These are phyloP conservation scores for Komagataella mondaviorum DNA, from an alignment of 805 yeast genomes.

Conservation along the genomic window DNA sequence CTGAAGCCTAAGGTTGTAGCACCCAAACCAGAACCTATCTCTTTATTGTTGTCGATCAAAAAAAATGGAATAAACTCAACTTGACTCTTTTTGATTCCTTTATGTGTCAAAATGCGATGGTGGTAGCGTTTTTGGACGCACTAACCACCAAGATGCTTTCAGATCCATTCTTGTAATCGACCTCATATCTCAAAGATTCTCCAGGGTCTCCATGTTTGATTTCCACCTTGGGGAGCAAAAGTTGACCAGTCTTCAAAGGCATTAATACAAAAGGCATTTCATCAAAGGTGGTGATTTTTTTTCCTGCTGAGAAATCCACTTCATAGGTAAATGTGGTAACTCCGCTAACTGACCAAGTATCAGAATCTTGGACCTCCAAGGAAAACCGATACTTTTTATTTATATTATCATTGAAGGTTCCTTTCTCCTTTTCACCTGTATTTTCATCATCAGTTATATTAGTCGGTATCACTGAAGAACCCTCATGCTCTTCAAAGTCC, in stretches of 20 bases:
- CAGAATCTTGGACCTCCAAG: constrained; percentile 21
- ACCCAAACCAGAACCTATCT: constrained; percentile 53
- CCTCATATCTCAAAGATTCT: constrained; percentile 32
- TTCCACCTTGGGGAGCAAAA: constrained; percentile 51
- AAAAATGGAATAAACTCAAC: neutral
- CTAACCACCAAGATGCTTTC: constrained; percentile 53
- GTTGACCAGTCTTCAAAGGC: constrained; percentile 67
- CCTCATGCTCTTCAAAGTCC: neutral
- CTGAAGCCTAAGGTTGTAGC: constrained; percentile 54
- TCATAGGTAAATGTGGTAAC: constrained; percentile 38
- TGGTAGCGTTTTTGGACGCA: constrained; percentile 50
- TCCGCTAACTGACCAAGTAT: constrained; percentile 77
- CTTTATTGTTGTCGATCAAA: constrained; percentile 31
- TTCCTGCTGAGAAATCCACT: constrained; percentile 10
- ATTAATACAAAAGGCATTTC: constrained; percentile 35
- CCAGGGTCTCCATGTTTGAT: constrained; percentile 21
- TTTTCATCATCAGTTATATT: neutral
- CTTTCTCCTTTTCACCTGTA: constrained; percentile 12
- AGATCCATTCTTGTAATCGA: constrained; percentile 53
- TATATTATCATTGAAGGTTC: constrained; percentile 13
- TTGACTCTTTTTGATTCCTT: neutral
- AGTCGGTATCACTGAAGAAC: neutral
- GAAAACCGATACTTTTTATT: constrained; percentile 4
- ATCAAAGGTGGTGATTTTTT: constrained; percentile 1
- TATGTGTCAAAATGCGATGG: constrained; percentile 35